Base-by-base conservation (phyloP, 768 basidiomycete genomes). In the Boletus sensibilis region DNA sequence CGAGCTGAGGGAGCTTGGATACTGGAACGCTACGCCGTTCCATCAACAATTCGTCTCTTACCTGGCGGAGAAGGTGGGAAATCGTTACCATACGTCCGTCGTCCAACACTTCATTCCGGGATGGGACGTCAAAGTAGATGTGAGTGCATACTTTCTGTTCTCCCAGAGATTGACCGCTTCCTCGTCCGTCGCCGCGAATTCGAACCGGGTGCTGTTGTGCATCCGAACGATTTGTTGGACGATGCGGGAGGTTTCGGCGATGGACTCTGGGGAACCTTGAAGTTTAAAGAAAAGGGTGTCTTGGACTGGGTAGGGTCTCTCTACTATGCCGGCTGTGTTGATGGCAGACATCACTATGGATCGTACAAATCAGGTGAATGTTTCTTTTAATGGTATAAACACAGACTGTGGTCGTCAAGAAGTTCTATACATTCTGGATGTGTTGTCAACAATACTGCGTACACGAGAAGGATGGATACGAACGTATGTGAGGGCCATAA, bases 201-300 rank as follows among this genome's bases (percentile, higher is more conserved):
- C 76, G 57, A 94, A 91, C 27, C 79, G 77, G 21, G 70, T 77
- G 47, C 90, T 85, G 2, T 85, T 84, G 60, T 95, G 85, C 62
- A 78, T 82, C 63, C 82, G 77, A 21, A 86, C 82, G 27, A 96
- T 83, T 9, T 71, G 64, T 60, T 85, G 76, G 25, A 92, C 80
- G 20, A 77, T 71, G 42, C 80, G 76, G 0, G 88, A 82, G 0
- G 90, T 80, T 40, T 80, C 79, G 4, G 80, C 66, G 33, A 89
- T 82, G 6, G 81, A 78, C 12, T 78, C 71, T 0, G 80, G 74
- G 34, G 90, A 84, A 3, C 93, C 93, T 68, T 94, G 92, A 50
- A 97, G 82, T 70, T 96, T 95, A 80, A 98, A 92, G 75, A 97
- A 93, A 11, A 97, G 79, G 0, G 87, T 87, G 65, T 94, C 92